phyloP scores from a whole-genome alignment of 208 protist species.

The Trypanosoma boissoni region DNA sequence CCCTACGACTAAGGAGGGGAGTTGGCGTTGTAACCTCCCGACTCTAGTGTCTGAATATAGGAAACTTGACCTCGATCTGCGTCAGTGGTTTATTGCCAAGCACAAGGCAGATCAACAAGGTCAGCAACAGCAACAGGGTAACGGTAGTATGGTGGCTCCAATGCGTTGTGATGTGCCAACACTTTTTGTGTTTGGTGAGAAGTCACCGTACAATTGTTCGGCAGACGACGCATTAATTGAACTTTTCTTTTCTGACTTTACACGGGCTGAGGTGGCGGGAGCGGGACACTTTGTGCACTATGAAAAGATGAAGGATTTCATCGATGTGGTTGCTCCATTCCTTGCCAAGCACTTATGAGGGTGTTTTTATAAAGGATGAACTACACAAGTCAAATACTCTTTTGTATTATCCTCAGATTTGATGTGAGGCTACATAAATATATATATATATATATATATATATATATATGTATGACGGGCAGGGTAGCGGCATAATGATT shows the following conservation, averaged over 20 bases:
- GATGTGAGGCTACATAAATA: too few relatives aligned
- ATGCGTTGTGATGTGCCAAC: conserved; percentile 57
- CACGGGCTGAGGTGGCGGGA: conserved; percentile 57
- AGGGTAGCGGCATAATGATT: too few relatives aligned
- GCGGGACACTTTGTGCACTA: conserved; percentile 87
- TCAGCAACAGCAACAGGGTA: too few relatives aligned
- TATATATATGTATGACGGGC: too few relatives aligned
- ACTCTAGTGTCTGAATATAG: conserved; percentile 13
- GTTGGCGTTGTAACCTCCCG: conserved; percentile 34
- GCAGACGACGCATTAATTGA: conserved; percentile 34
- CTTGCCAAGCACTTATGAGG: conserved; percentile 33
- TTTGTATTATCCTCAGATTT: too few relatives aligned
- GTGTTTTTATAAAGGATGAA: too few relatives aligned
- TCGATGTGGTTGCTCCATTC: conserved; percentile 65
- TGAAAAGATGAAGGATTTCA: conserved; percentile 73
- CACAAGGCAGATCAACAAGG: neutral
- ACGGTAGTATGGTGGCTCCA: conserved; percentile 21
- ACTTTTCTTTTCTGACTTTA: conserved; percentile 58
- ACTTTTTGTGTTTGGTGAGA: conserved; percentile 83
- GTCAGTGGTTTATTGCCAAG: conserved; percentile 22
- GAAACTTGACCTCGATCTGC: conserved; percentile 4
- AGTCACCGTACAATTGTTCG: conserved; percentile 70
- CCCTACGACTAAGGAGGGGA: conserved; percentile 29
- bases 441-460: too few relatives aligned
- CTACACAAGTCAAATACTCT: too few relatives aligned